Conservation (phyloP, 2,329 filamentous ascomycete species). For the Alternaria hordeiaustralica region DNA sequence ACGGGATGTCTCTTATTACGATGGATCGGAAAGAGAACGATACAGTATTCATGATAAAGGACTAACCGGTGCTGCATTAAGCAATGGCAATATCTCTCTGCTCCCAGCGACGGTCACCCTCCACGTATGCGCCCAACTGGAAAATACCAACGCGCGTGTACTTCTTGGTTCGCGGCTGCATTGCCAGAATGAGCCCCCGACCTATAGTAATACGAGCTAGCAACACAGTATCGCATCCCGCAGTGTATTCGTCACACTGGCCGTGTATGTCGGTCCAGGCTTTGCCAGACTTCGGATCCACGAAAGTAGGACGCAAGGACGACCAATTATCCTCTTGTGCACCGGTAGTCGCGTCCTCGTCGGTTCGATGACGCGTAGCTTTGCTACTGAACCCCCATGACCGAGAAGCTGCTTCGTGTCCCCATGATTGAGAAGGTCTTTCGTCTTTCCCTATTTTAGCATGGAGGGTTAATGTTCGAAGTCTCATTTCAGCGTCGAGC, state of each 20-base stretch:
- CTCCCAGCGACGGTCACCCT: not conserved
- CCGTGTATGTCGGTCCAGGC: not conserved
- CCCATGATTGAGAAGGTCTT: not conserved
- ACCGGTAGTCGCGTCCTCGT: not conserved
- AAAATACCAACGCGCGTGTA: not conserved
- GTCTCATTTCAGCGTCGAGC: not conserved
- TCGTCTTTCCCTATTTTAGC: not conserved
- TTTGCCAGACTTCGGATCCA: not conserved
- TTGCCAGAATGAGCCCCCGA: not conserved
- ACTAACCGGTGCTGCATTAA: not conserved
- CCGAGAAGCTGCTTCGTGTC: not conserved
- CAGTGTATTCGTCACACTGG: not conserved
- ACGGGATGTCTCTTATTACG: too few species aligned
- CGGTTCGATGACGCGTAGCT: not conserved
- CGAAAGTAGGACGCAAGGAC: not conserved
- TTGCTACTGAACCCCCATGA: not conserved
- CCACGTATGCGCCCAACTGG: not conserved
- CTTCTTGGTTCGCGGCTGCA: not conserved
- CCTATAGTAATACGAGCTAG: not conserved
- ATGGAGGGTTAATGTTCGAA: not conserved
- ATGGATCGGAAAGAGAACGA: too few species aligned
- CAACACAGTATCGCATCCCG: not conserved
- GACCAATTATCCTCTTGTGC: not conserved
- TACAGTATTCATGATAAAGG: too few species aligned
- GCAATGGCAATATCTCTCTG: not conserved